A percentile compares a stretch with the other conserved stretches of the same genome.
These are phyloP conservation scores for Fusarium albosuccineum DNA, from an alignment of 2,329 filamentous ascomycete species.

Conservation along the genomic window DNA sequence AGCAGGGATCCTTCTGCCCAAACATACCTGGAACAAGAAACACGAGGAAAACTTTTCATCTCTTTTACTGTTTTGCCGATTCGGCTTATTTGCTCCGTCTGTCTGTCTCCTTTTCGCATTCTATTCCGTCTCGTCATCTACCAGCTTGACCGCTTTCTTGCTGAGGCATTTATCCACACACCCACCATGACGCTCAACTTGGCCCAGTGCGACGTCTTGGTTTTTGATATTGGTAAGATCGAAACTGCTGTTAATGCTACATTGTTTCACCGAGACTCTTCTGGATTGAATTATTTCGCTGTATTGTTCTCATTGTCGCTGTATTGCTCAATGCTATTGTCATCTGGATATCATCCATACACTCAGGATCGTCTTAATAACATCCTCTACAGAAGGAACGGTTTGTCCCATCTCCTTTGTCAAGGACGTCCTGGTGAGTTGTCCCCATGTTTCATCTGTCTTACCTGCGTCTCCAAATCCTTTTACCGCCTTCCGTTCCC, in stretches of 20 bases:
- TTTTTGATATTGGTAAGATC: slow-evolving; percentile 56
- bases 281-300: slow-evolving; percentile 8
- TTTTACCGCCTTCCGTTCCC: slow-evolving; percentile 34
- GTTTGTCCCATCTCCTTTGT: slow-evolving; percentile 88
- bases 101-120: slow-evolving; percentile 10
- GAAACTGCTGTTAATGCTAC: slow-evolving; percentile 15
- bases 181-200: slow-evolving; percentile 44
- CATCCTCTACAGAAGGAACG: slow-evolving; percentile 74
- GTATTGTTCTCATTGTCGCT: slow-evolving; percentile 18
- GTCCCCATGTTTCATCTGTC: slow-evolving; percentile 34
- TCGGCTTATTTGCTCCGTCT: slow-evolving; percentile 12
- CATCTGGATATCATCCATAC: slow-evolving; percentile 11
- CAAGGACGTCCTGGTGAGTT: slow-evolving; percentile 82
- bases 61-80: not conserved
- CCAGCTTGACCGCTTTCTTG: slow-evolving; percentile 36
- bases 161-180: slow-evolving; percentile 12
- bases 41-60: slow-evolving; percentile 12
- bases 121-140: slow-evolving; percentile 26
- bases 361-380: slow-evolving; percentile 39
- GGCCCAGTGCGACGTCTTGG: slow-evolving; percentile 48
- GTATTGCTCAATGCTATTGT: slow-evolving; percentile 8
- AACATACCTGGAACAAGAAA: slow-evolving; percentile 16
- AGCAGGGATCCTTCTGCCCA: slow-evolving; percentile 25
- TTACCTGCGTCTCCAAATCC: slow-evolving; percentile 25
- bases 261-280: slow-evolving; percentile 3